A percentile compares a stretch with the other conserved stretches of the same genome.
Evolutionary conservation across 148 eudicot species (phyloP).

Genomic region (Euryodendron excelsum): DNA sequence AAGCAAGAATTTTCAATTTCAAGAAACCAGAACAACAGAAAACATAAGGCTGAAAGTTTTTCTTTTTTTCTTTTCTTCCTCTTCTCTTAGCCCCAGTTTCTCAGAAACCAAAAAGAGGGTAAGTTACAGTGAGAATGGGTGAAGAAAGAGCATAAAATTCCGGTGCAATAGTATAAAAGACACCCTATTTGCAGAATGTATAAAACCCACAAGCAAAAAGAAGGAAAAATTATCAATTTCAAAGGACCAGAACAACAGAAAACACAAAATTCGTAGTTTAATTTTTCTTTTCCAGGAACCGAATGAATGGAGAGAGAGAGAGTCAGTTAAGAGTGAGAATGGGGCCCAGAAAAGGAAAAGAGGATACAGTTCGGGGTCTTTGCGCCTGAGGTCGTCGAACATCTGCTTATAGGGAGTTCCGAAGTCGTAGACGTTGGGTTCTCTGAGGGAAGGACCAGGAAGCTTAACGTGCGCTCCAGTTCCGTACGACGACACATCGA

Average conservation of each 20-base stretch:
- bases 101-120: not conserved
- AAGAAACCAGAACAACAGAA: not conserved
- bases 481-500: constrained; percentile 85
- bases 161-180: no score
- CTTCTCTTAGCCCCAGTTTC: no score
- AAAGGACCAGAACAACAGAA: not conserved
- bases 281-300: no score
- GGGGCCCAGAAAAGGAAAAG: not conserved
- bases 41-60: no score
- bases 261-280: no score
- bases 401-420: constrained; percentile 95
- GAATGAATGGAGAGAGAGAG: no score
- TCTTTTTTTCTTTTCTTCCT: no score
- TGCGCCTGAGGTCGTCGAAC: constrained; percentile 89
- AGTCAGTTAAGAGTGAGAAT: not conserved
- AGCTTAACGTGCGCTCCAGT: constrained; percentile 93
- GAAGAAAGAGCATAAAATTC: no score
- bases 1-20: not conserved
- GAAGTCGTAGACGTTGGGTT: constrained; percentile 89
- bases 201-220: no score
- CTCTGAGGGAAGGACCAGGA: constrained; percentile 89
- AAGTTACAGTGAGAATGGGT: no score
- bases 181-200: no score
- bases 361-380: constrained; percentile 88
- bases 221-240: not conserved